phyloP scores from a whole-genome alignment of 768 basidiomycete genomes.

The Suillus tomentosus region DNA sequence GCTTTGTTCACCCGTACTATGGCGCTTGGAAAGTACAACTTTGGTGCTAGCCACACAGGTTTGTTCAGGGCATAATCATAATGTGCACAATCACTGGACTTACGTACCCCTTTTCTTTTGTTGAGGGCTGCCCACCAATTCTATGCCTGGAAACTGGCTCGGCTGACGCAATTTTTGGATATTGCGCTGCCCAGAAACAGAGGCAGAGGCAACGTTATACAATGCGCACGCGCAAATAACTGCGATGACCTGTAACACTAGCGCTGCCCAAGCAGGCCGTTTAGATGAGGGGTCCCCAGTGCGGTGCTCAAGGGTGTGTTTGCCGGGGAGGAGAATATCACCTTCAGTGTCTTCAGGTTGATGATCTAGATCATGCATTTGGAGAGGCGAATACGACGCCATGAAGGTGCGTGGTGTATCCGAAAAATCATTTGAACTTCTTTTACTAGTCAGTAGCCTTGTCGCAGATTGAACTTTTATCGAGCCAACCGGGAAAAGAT shows the following conservation, averaged over 20 bases:
- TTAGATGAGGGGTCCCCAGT: background rate
- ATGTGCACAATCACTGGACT: background rate
- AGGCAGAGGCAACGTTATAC: background rate
- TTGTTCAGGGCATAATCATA: too few relatives aligned
- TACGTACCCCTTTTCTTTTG: background rate
- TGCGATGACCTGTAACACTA: background rate
- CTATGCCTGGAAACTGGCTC: background rate
- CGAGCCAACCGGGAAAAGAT: background rate
- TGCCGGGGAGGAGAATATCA: background rate
- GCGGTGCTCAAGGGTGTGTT: background rate
- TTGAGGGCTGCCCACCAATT: background rate
- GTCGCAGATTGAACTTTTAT: background rate
- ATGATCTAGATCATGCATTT: background rate
- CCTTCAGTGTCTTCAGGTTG: conserved; percentile 2
- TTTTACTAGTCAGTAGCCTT: background rate
- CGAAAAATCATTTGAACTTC: background rate
- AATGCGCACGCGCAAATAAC: background rate
- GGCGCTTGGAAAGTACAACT: background rate
- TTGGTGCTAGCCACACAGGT: background rate
- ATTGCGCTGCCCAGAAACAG: background rate
- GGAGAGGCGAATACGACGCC: background rate
- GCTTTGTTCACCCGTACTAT: conserved; percentile 12
- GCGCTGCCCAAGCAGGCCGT: background rate
- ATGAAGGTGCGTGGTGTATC: conserved; percentile 2
- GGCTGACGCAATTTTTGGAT: background rate